Conservation (phyloP, 2,329 filamentous ascomycete genomes). For the Alternaria triticimaculans region DNA sequence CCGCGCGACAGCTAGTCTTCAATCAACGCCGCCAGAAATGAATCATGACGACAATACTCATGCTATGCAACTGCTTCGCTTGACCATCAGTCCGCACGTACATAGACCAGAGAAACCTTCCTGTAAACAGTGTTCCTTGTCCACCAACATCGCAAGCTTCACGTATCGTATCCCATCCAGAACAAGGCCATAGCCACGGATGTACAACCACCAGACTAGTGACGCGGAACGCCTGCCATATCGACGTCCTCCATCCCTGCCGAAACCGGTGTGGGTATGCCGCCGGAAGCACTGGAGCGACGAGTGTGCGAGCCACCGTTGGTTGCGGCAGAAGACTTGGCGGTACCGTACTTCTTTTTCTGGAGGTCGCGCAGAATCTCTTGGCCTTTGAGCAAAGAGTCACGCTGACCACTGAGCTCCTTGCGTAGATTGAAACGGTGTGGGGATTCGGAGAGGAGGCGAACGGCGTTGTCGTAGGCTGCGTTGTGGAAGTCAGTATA, state of each 20-base stretch:
- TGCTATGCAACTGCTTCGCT: background rate
- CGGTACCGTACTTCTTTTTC: constrained; percentile 26
- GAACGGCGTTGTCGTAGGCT: no score
- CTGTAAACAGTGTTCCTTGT: no score
- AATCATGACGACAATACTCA: background rate
- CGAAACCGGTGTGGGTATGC: background rate
- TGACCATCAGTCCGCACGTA: background rate
- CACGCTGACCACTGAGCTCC: no score
- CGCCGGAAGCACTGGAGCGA: background rate
- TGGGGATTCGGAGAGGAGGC: no score
- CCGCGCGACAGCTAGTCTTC: background rate
- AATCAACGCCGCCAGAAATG: no score
- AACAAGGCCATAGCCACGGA: background rate
- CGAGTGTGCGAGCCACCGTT: no score
- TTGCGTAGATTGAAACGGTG: no score
- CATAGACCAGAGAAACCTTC: background rate
- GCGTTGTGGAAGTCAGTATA: no score
- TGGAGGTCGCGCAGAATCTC: constrained; percentile 20
- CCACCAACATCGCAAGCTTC: background rate
- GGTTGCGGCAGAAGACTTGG: no score
- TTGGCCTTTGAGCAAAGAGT: no score
- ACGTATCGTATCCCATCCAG: background rate
- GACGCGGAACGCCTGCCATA: background rate
- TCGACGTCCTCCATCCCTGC: background rate
- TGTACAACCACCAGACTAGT: background rate